Conservation (phyloP, 805 yeast genomes). For the Candida boleticola region DNA sequence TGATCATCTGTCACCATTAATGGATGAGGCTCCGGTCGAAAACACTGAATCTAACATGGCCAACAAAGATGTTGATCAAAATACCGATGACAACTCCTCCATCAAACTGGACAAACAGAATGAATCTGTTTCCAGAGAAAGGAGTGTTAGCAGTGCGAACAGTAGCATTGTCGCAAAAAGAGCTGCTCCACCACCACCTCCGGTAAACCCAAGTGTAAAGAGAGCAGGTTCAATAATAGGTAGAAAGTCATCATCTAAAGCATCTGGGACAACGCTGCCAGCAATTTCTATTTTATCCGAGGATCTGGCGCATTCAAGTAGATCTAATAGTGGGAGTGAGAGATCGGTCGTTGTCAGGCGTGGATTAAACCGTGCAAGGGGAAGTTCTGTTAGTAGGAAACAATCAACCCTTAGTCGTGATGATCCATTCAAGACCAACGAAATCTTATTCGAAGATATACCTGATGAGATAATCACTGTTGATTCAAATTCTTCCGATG, state of each 20-base stretch:
- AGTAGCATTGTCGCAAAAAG: slow-evolving; percentile 60
- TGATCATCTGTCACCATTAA: slow-evolving; percentile 13
- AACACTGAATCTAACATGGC: background rate
- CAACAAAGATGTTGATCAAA: background rate
- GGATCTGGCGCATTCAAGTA: slow-evolving; percentile 11
- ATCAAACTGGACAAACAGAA: background rate
- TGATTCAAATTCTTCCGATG: slow-evolving; percentile 14
- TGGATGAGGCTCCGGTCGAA: background rate
- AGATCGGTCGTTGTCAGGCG: slow-evolving; percentile 9
- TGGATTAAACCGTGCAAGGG: slow-evolving; percentile 8
- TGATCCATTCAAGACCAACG: slow-evolving; percentile 69
- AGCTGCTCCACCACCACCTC: slow-evolving; percentile 71
- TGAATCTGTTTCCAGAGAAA: slow-evolving; percentile 4
- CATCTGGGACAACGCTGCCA: slow-evolving; percentile 5
- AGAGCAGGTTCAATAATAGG: slow-evolving; percentile 6
- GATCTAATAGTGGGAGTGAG: slow-evolving; percentile 11
- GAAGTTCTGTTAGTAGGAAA: slow-evolving; percentile 9
- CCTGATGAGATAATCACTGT: slow-evolving; percentile 35
- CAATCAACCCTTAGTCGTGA: slow-evolving; percentile 9
- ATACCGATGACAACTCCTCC: background rate
- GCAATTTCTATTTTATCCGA: slow-evolving; percentile 9
- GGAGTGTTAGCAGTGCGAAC: slow-evolving; percentile 1
- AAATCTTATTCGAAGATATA: slow-evolving; percentile 70
- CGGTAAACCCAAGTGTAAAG: slow-evolving; percentile 8
- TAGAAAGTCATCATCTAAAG: background rate